Evolutionary conservation across 805 yeast species (phyloP).

Genomic region (Cyberlindnera galapagoensis): DNA sequence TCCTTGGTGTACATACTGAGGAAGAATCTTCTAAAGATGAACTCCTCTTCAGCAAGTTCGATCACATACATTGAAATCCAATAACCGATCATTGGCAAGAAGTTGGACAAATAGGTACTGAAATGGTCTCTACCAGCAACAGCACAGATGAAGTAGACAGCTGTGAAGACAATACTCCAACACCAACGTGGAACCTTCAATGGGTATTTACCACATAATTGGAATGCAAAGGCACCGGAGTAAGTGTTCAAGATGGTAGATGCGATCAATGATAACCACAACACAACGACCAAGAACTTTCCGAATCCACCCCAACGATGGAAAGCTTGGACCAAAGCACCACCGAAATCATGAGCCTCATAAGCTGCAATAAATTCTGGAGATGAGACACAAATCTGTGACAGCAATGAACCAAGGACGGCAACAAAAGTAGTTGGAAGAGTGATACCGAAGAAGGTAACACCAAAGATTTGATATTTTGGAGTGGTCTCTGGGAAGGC

Average conservation of each 20-base stretch:
- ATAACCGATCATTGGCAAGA: conserved; percentile 86
- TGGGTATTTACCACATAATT: conserved; percentile 47
- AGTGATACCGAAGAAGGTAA: conserved; percentile 61
- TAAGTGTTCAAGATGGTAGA: conserved; percentile 76
- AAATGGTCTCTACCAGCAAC: conserved; percentile 74
- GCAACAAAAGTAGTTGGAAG: conserved; percentile 76
- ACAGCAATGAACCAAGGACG: conserved; percentile 57
- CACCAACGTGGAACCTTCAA: conserved; percentile 72
- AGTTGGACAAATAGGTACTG: conserved; percentile 66
- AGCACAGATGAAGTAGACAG: conserved; percentile 61
- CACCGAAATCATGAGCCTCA: conserved; percentile 62
- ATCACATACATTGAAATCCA: conserved; percentile 81
- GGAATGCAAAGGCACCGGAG: conserved; percentile 73
- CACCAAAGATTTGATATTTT: conserved; percentile 42
- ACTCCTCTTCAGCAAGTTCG: conserved; percentile 63
- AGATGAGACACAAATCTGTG: conserved; percentile 54
- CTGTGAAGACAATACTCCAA: conserved; percentile 59
- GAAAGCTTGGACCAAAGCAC: conserved; percentile 59
- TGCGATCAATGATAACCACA: conserved; percentile 72
- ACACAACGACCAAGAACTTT: conserved; percentile 60
- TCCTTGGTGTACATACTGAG: conserved; percentile 37
- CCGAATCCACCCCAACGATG: conserved; percentile 70
- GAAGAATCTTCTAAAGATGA: conserved; percentile 52
- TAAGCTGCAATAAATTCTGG: conserved; percentile 55
- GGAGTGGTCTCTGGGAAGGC: conserved; percentile 70